Conservation (phyloP, 2,329 filamentous ascomycete genomes). For the Ophiostoma ulmi region DNA sequence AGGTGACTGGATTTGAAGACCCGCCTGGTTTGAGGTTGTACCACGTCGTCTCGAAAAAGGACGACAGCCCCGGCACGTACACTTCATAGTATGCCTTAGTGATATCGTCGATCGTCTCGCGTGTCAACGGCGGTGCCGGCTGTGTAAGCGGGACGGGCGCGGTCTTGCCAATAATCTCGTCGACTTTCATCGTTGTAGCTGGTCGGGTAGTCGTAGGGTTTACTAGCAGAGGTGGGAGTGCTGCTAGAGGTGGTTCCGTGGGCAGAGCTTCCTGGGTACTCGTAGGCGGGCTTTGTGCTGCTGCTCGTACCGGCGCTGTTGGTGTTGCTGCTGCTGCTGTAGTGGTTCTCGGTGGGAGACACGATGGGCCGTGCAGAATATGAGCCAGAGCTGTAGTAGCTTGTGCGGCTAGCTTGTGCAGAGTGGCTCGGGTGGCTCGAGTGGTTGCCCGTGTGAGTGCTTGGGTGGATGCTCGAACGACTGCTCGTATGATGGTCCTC, state of each 20-base stretch:
- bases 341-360: conserved; percentile 14
- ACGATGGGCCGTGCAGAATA: conserved; percentile 21
- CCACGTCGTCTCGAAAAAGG: conserved; percentile 79
- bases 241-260: background rate
- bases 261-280: background rate
- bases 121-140: conserved; percentile 47
- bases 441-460: background rate
- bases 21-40: conserved; percentile 53
- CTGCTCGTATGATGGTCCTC: background rate
- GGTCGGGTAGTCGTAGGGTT: conserved; percentile 34
- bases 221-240: background rate
- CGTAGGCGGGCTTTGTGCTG: background rate
- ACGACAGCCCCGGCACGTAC: conserved; percentile 66
- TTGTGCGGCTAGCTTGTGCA: background rate
- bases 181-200: conserved; percentile 58
- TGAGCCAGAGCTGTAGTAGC: background rate
- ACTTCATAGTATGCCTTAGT: conserved; percentile 68
- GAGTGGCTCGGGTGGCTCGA: background rate
- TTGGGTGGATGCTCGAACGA: background rate
- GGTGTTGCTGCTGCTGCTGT: conserved; percentile 10
- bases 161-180: conserved; percentile 63
- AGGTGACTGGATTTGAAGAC: conserved; percentile 38
- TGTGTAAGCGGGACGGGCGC: conserved; percentile 55
- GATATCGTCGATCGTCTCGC: conserved; percentile 58
- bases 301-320: background rate